Evolutionary conservation across 2,329 filamentous ascomycete species (phyloP).

Genomic region (Cryphonectria parasitica): DNA sequence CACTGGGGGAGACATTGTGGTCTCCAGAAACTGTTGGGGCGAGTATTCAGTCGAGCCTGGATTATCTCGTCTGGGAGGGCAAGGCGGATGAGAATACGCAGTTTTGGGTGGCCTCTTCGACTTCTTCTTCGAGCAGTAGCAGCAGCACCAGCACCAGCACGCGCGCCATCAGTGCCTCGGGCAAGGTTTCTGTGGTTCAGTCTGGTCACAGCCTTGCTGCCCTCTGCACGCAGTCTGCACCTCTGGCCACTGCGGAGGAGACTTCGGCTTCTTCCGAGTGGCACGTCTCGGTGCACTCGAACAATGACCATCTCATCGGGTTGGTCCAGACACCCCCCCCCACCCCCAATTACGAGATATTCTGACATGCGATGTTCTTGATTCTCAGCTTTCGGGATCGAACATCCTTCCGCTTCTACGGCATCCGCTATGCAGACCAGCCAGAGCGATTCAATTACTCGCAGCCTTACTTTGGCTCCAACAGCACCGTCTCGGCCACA

Average conservation of each 20-base stretch:
- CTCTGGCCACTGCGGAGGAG: slow-evolving; percentile 41
- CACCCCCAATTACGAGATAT: too few species aligned
- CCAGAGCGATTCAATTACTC: slow-evolving; percentile 52
- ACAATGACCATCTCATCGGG: slow-evolving; percentile 45
- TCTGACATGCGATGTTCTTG: neutral
- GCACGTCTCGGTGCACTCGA: slow-evolving; percentile 44
- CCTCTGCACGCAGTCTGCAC: slow-evolving; percentile 49
- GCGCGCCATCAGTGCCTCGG: slow-evolving; percentile 37
- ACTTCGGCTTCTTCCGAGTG: slow-evolving; percentile 41
- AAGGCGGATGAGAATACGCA: slow-evolving; percentile 32
- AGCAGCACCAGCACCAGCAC: slow-evolving; percentile 26
- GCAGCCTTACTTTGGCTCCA: slow-evolving; percentile 41
- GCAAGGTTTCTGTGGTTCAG: slow-evolving; percentile 32
- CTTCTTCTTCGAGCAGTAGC: slow-evolving; percentile 30
- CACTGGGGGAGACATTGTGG: slow-evolving; percentile 48
- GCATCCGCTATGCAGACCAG: slow-evolving; percentile 50
- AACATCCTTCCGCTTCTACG: slow-evolving; percentile 55
- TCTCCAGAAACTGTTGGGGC: slow-evolving; percentile 34
- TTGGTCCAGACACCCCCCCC: slow-evolving; percentile 28
- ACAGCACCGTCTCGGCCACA: slow-evolving; percentile 40
- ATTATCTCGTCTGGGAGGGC: slow-evolving; percentile 43
- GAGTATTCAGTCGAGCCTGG: slow-evolving; percentile 39
- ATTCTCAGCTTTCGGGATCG: slow-evolving; percentile 47
- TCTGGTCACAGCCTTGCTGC: slow-evolving; percentile 37
- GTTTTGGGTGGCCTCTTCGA: slow-evolving; percentile 44